phyloP scores from a whole-genome alignment of 495 filamentous ascomycete genomes.

The Collariella sp. region DNA sequence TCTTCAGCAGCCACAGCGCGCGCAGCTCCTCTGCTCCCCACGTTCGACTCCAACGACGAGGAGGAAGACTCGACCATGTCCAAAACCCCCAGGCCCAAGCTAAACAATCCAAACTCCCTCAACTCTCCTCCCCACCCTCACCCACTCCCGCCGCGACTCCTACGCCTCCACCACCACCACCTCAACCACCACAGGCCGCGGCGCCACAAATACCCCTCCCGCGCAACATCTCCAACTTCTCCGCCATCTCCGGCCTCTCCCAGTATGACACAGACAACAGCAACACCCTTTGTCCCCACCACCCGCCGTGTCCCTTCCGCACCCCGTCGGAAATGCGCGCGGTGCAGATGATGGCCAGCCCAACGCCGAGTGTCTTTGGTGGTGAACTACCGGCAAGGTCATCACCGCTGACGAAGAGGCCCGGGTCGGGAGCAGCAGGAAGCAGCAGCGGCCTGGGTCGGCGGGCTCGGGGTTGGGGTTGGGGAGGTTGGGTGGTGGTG shows the following conservation, averaged over 20 bases:
- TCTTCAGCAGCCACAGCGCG: slow-evolving; percentile 46
- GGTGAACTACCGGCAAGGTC: too few relatives aligned
- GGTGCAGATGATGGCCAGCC: slow-evolving; percentile 71
- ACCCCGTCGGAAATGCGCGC: slow-evolving; percentile 68
- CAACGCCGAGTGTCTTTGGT: slow-evolving; percentile 45
- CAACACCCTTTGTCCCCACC: slow-evolving; percentile 27
- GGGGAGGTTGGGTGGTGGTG: too few relatives aligned
- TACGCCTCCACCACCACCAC: slow-evolving; percentile 2
- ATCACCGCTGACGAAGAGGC: too few relatives aligned
- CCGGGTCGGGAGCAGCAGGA: slow-evolving; percentile 10
- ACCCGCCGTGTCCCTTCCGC: slow-evolving; percentile 37
- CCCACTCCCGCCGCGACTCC: slow-evolving; percentile 9
- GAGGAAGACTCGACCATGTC: slow-evolving; percentile 15
- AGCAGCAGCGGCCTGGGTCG: slow-evolving; percentile 32
- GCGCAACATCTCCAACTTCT: slow-evolving; percentile 27
- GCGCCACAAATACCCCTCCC: too few relatives aligned
- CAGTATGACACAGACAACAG: slow-evolving; percentile 34
- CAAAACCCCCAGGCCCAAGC: too few relatives aligned
- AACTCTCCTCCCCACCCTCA: too few relatives aligned
- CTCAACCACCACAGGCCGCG: slow-evolving; percentile 2
- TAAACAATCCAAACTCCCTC: too few relatives aligned
- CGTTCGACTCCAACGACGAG: slow-evolving; percentile 24
- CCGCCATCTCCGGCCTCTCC: slow-evolving; percentile 37
- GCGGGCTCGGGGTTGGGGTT: too few relatives aligned
- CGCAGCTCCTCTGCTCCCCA: slow-evolving; percentile 41